phyloP scores from a whole-genome alignment of 1,139 yeast species.

The Hyphopichia wangnamkhiaoensis region DNA sequence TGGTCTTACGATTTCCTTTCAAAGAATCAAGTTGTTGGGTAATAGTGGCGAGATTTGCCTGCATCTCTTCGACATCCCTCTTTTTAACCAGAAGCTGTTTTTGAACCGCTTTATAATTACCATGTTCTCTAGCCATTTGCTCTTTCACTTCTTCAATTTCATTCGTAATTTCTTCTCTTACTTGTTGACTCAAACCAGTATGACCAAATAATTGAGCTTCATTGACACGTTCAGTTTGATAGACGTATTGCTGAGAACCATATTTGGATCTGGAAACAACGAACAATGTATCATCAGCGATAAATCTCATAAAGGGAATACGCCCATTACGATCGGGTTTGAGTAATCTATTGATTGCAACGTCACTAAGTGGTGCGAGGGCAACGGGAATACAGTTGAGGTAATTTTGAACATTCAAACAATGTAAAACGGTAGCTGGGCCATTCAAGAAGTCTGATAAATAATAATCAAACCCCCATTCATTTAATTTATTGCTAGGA shows the following conservation, averaged over 20 bases:
- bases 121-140: conserved; percentile 12
- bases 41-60: conserved; percentile 13
- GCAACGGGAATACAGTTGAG: conserved; percentile 70
- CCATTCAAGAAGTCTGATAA: conserved; percentile 72
- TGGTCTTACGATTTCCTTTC: conserved; percentile 12
- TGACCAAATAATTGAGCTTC: conserved; percentile 40
- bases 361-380: conserved; percentile 37
- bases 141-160: conserved; percentile 15
- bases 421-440: conserved; percentile 69
- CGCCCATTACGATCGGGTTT: conserved; percentile 36
- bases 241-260: conserved; percentile 54
- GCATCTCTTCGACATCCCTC: conserved; percentile 13
- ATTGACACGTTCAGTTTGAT: conserved; percentile 36
- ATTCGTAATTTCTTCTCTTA: conserved; percentile 20
- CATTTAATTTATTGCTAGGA: conserved; percentile 33
- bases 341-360: conserved; percentile 41
- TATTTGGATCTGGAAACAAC: conserved; percentile 56
- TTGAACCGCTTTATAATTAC: conserved; percentile 16
- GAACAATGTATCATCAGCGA: conserved; percentile 59
- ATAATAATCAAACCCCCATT: conserved; percentile 78
- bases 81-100: background rate
- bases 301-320: conserved; percentile 53
- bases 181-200: conserved; percentile 44
- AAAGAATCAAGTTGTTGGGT: conserved; percentile 9
- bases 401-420: conserved; percentile 63